Base-by-base conservation (phyloP, 495 filamentous ascomycete species). In the Penicillium cataractarum region DNA sequence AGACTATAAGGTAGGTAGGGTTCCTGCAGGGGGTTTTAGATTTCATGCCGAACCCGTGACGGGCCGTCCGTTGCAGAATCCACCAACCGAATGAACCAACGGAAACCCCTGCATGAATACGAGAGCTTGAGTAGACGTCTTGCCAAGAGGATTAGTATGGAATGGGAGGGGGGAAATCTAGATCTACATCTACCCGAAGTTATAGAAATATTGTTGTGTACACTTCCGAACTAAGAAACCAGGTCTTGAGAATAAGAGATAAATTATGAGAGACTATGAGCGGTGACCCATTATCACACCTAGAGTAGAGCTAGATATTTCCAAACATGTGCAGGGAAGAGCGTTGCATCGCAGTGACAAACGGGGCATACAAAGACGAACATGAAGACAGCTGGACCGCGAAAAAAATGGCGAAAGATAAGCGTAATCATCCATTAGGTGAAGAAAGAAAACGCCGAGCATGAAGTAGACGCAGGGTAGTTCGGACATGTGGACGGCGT, bases 261-360 rank as follows among this genome's bases (percentile, higher is more conserved):
- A 7, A 13, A 50, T 15, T n/a, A 50, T 6, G 13, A 50, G 22
- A 27, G 46, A 40, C 4, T 44, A 40, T 29, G 51, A 22, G 60
- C 55, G n/a, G n/a, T n/a, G 42, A 59, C 32, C 54, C 54, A 58
- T 48, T 46, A 63, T 63, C 37, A 52, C 53, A 57, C n/a, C 54
- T 26, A 50, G 12, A 12, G 7, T 6, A 57, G 12, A 13, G n/a
- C 8, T 4, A 29, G n/a, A 49, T 60, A 49, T 49, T 54, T 48
- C 58, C 58, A 61, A 60, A 55, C 65, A 67, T 61, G 54, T 67
- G 57, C 62, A 61, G 54, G 48, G 17, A 35, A 63, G 2, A 4
- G 7, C 9, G 0, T 17, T 58, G 13, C 40, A 8, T 56, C 17
- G 22, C 22, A 46, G 26, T 46, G 39, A 24, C 51, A 60, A 60